Evolutionary conservation across 2,329 filamentous ascomycete genomes (phyloP).

Genomic region (Penicillium sp.): DNA sequence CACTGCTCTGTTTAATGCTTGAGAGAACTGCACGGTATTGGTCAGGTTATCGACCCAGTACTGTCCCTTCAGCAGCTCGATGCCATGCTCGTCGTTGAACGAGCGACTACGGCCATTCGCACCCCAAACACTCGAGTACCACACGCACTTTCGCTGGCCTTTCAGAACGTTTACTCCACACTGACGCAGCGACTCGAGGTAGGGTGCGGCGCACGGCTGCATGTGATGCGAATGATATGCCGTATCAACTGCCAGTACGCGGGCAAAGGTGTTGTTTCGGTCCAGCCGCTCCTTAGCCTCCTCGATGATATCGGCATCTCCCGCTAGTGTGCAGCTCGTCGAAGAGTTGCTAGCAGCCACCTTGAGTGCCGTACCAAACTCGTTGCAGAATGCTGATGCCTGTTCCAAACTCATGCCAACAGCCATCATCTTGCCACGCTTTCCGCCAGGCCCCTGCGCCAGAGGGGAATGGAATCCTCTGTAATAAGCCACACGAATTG

Average conservation of each 20-base stretch:
- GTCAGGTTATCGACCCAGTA: not conserved
- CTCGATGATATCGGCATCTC: not conserved
- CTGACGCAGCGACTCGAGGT: slow-evolving; percentile 12
- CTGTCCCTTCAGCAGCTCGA: not conserved
- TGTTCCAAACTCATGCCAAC: not conserved
- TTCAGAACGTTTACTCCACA: not conserved
- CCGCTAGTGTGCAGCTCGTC: not conserved
- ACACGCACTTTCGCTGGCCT: not conserved
- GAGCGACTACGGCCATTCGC: no score
- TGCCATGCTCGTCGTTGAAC: not conserved
- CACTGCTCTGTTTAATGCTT: not conserved
- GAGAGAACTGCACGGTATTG: not conserved
- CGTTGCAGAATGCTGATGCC: not conserved
- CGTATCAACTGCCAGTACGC: slow-evolving; percentile 23
- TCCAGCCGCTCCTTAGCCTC: not conserved
- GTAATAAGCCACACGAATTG: slow-evolving; percentile 46
- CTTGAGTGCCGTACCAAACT: not conserved
- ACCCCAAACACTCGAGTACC: not conserved
- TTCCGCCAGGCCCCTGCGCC: not conserved
- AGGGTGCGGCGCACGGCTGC: slow-evolving; percentile 22
- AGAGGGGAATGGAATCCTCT: slow-evolving; percentile 20
- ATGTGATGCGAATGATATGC: slow-evolving; percentile 33
- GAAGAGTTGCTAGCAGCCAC: not conserved
- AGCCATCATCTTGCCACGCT: not conserved
- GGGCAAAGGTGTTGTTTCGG: slow-evolving; percentile 14